Evolutionary conservation across 2,329 filamentous ascomycete species (phyloP), one percentile per base, ranked within the genome.

Genomic region (Arthroderma sp.): DNA sequence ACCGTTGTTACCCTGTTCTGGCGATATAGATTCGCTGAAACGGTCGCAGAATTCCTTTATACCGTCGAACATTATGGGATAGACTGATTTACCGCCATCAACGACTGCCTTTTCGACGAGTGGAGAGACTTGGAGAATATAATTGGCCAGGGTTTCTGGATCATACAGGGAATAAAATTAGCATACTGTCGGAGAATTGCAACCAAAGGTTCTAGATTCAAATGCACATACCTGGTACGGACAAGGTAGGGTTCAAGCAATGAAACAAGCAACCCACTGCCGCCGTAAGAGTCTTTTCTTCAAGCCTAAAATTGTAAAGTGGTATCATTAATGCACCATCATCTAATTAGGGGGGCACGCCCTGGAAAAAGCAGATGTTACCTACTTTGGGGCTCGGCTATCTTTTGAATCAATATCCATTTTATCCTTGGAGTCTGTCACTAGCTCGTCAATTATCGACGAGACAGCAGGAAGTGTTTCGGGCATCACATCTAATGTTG

Each of bases 401-500:
- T 62, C 57, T 22, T 61, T 66, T 1, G 69, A 70, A 56, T 83
- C 80, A 22, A 83, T 66, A 11, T 86, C 82, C 82, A 86, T 86
- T 45, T 71, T 71, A 50, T 82, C 77, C 38, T 76, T 75, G 32
- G 65, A 59, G 11, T 58, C 52, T 30, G 73, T 71, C 5, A 60
- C 63, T 4, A 74, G 53, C 29, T 78, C 73, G 37, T 80, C 76
- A 11, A 93, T 61, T 38, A 80, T 66, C 1, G 77, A 74, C 29
- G 66, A 68, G 8, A 84, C 76, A 42, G 94, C 75, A 4, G 70
- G 70, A 3, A 75, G 68, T 4, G 83, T 79, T 28, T 84, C 77
- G 4, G 73, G 66, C 54, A 83, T 77, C 63, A 94, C 69, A 53
- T 87, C 77, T 10, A 86, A 58, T 55, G 88, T 82, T 27, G 73